Evolutionary conservation across 169 alveolate genomes (phyloP), one percentile per base, ranked within the genome.

Genomic region (Cryptosporidium felis): DNA sequence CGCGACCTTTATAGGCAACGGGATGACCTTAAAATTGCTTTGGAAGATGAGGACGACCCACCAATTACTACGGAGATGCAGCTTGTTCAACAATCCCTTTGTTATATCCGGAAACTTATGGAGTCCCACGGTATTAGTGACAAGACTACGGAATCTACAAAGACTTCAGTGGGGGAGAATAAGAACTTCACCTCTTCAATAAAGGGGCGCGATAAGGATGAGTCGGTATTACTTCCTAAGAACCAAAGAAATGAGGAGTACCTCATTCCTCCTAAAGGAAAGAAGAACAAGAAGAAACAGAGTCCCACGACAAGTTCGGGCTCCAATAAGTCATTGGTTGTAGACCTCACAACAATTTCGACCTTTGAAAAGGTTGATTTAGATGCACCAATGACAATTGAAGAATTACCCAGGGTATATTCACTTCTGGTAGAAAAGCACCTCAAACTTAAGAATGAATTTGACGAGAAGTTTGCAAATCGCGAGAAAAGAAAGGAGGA

Each of bases 401-500:
- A 74, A 0, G 85, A 74, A 12, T 41, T 74, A 12, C 85, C 85
- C 1, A 74, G 56, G 56, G 65, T 60, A 21, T 45, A 53, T 36
- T 53, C 65, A 21, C 66, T 53, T 5, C 32, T 74, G 21, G 18
- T 53, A 41, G 85, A 74, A 9, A 74, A 74, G 21, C 67, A 74
- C 21, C 60, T 56, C 10, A 53, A 53, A 18, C 53, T 74, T 6
- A 74, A 74, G 16, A 58, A 49, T 14, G 85, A 74, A 18, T 53
- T 53, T 26, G 85, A 74, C 0, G 85, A 74, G 32, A 74, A 74
- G 14, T 74, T 53, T 34, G 85, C 85, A 51, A 74, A 74, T 36
- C 66, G 85, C 5, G 85, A 74, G 46, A 74, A 74, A 26, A 74
- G 85, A 40, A 74, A 74, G 45, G 85, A 74, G 41, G 85, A 74